Evolutionary conservation across 305 asterid species (phyloP), one percentile per base, ranked within the genome.

Genomic region (Rubia occidens): DNA sequence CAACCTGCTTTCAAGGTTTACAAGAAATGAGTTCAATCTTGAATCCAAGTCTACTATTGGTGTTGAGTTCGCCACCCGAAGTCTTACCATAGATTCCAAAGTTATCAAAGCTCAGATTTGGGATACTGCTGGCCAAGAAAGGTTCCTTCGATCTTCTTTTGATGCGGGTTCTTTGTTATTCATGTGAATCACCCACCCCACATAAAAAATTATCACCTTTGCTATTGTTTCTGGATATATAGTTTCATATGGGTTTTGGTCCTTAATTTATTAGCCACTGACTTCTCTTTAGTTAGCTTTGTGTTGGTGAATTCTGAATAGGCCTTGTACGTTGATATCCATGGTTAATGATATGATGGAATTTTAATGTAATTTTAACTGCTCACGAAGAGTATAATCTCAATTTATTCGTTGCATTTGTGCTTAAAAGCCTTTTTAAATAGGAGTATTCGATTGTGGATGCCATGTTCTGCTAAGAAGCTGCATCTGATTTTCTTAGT

Each of bases 11-110:
- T 90, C 97, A 5, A 79, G 95, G 79, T 90, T 88, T 72, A 88
- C 95, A 3, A 80, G 92, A 75, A 87, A 90, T 68, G 96, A 90
- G 86, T 90, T 90, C 79, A 90, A 94, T 75, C 91, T 88, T 24
- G 96, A 90, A 76, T 85, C 96, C 43, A 88, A 90, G 72, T 90
- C 96, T 21, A 90, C 94, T 29, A 87, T 87, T 64, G 96, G 96
- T 11, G 93, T 89, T 69, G 95, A 89, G 82, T 89, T 89, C 64
- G 93, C 96, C 17, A 89, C 96, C 26, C 72, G 91, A 76, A 87
- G 95, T 80, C 45, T 74, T 21, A 63, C 70, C 35, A n/a, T 74
- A 42, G 78, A 74, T 17, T 60, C 70, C 49, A 74, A 69, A 63
- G 78, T 74, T 24, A 74, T 74, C 74, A 74, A 74, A 69, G 78